Percentiles rank a stretch among this genome's conserved stretches.
Conservation (phyloP, 2,329 filamentous ascomycete genomes). For the Aspergillus intermedius region DNA sequence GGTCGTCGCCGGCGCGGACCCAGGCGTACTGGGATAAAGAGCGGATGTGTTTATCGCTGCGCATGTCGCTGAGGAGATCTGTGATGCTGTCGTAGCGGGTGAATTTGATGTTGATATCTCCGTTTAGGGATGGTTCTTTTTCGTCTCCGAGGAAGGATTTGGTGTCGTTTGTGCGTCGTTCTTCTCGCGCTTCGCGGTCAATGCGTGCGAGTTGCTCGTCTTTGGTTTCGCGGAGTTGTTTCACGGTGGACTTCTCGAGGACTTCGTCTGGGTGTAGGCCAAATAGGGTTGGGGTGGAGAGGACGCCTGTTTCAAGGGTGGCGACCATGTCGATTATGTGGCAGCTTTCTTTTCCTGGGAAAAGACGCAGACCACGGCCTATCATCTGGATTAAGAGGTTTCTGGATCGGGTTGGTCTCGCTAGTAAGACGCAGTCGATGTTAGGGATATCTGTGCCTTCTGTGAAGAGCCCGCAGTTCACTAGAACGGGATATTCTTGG, state of each 20-base stretch:
- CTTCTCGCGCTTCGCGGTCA: neutral
- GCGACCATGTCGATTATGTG: constrained; percentile 96
- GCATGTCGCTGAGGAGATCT: constrained; percentile 78
- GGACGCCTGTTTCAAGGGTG: constrained; percentile 72
- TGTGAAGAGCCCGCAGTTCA: constrained; percentile 95
- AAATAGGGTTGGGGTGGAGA: constrained; percentile 87
- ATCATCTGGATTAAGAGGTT: constrained; percentile 98
- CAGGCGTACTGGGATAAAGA: constrained; percentile 69
- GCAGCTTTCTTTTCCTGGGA: constrained; percentile 75
- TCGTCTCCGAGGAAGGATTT: constrained; percentile 10
- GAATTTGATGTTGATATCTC: constrained; percentile 59
- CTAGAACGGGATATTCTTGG: constrained; percentile 72
- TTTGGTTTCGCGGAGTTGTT: constrained; percentile 48
- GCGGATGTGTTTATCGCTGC: constrained; percentile 71
- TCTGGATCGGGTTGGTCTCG: constrained; percentile 81
- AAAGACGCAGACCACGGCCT: constrained; percentile 79
- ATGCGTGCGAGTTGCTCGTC: neutral
- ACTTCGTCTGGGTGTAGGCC: constrained; percentile 80
- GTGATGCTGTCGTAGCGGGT: constrained; percentile 90
- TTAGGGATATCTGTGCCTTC: constrained; percentile 98
- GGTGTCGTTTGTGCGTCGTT: neutral
- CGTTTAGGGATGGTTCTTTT: constrained; percentile 11
- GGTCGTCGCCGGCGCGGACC: constrained; percentile 67
- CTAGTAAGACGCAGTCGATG: constrained; percentile 86
- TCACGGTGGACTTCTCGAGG: constrained; percentile 58